Evolutionary conservation across 176 grass and related monocot species (phyloP), one percentile per base, ranked within the genome.

Genomic region (Zoysia pacifica): DNA sequence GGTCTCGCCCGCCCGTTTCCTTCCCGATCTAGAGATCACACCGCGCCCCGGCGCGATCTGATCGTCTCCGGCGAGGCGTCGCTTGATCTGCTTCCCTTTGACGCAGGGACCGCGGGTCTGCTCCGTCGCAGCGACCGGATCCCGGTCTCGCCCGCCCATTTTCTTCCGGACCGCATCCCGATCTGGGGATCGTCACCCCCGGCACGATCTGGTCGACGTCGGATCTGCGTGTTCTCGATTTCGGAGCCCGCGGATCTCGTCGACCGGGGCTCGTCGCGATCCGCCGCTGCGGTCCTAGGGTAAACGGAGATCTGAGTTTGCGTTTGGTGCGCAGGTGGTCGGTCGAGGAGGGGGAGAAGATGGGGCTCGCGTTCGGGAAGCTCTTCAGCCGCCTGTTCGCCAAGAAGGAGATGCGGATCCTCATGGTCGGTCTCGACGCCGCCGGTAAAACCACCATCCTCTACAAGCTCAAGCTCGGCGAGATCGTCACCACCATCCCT

Each of bases 401-500:
- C 40, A 92, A 92, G 90, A 89, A 89, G 83, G 86, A 92, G 87
- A 92, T 92, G 86, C 71, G 86, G 74, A 92, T 92, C 56, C 83
- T 92, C 69, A 92, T 92, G 90, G 90, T 92, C 11, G 90, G 90
- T 0, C 90, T 92, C 44, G 90, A 89, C 56, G 90, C 90, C 13
- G 86, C 90, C 77, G 90, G 90, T 67, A 93, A 93, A 68, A 93
- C 90, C 75, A 93, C 90, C 79, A 93, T 93, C 71, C 90, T 93
- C 50, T 93, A 93, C 87, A 93, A 93, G 80, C 83, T 93, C 69
- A 93, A 93, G 83, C 90, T 93, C 20, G 91, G 91, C 79, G 87
- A 93, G 88, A 93, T 93, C 69, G 83, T 93, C 78, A 93, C 90
- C 75, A 93, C 90, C 70, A 93, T 93, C 84, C 90, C 90, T 28